Conservation (phyloP, 2,329 filamentous ascomycete species). For the Trichocomaceae sp. region DNA sequence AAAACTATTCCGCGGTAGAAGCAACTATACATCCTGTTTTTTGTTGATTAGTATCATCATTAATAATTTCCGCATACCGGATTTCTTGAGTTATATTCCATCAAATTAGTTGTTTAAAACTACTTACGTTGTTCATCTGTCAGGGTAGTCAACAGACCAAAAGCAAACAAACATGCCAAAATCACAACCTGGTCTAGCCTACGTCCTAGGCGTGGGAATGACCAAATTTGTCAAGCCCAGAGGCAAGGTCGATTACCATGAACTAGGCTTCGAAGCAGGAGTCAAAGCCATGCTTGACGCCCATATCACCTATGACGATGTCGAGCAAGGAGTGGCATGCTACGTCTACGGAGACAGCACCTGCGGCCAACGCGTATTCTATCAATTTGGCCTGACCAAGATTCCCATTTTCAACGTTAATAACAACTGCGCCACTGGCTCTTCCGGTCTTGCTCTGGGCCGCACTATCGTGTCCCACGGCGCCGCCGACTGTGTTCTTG, state of each 20-base stretch:
- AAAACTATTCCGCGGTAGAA: background rate
- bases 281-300: slow-evolving; percentile 71
- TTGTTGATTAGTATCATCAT: too few species aligned
- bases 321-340: slow-evolving; percentile 92
- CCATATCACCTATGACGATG: slow-evolving; percentile 92
- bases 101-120: background rate
- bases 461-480: slow-evolving; percentile 72
- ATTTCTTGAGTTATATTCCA: too few species aligned
- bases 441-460: slow-evolving; percentile 78
- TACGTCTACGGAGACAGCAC: slow-evolving; percentile 97
- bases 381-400: slow-evolving; percentile 95
- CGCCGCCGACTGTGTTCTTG: slow-evolving; percentile 78
- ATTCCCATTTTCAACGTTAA: slow-evolving; percentile 98
- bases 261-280: slow-evolving; percentile 87
- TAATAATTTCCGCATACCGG: too few species aligned
- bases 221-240: slow-evolving; percentile 98
- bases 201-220: slow-evolving; percentile 96
- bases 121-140: background rate
- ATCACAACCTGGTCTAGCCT: slow-evolving; percentile 53
- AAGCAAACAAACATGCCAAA: slow-evolving; percentile 42
- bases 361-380: slow-evolving; percentile 93
- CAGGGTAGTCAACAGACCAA: slow-evolving; percentile 16
- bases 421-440: slow-evolving; percentile 98
- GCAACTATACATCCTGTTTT: too few species aligned
- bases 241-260: slow-evolving; percentile 88